These are phyloP conservation scores for Auricularia heimuer DNA, from an alignment of 768 basidiomycete genomes.

Conservation along the genomic window DNA sequence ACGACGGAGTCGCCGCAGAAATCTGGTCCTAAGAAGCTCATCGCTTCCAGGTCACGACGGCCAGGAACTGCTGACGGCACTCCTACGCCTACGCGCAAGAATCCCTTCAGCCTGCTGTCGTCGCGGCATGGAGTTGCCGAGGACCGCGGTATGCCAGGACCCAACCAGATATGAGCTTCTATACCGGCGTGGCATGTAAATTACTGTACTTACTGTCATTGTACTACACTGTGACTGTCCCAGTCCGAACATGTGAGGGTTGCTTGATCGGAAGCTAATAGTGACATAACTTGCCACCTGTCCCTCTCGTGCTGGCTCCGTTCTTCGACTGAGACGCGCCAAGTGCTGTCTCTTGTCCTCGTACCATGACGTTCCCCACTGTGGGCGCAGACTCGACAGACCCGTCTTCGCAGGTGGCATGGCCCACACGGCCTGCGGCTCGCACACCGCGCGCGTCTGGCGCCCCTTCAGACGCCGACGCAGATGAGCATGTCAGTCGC, in stretches of 20 bases:
- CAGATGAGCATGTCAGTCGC: background rate
- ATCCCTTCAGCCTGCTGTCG: background rate
- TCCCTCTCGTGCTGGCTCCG: background rate
- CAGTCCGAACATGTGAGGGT: background rate
- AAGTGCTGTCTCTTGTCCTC: background rate
- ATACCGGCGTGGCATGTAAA: no score
- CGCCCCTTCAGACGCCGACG: background rate
- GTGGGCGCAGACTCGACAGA: constrained; percentile 49
- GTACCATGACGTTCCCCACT: constrained; percentile 50
- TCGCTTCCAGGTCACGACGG: background rate
- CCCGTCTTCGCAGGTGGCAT: constrained; percentile 70
- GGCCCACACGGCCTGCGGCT: constrained; percentile 38
- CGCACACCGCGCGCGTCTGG: background rate
- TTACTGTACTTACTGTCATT: no score
- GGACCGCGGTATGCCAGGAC: background rate
- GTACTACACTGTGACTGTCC: background rate
- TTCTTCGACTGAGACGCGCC: background rate
- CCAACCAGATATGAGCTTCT: background rate
- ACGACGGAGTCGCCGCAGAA: background rate
- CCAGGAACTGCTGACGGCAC: background rate
- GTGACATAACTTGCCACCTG: background rate
- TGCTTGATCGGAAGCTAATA: background rate
- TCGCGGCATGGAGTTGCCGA: background rate
- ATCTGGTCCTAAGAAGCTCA: background rate
- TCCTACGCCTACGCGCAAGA: background rate